phyloP scores from a whole-genome alignment of 2,329 filamentous ascomycete genomes.

The Diaporthe longicolla region DNA sequence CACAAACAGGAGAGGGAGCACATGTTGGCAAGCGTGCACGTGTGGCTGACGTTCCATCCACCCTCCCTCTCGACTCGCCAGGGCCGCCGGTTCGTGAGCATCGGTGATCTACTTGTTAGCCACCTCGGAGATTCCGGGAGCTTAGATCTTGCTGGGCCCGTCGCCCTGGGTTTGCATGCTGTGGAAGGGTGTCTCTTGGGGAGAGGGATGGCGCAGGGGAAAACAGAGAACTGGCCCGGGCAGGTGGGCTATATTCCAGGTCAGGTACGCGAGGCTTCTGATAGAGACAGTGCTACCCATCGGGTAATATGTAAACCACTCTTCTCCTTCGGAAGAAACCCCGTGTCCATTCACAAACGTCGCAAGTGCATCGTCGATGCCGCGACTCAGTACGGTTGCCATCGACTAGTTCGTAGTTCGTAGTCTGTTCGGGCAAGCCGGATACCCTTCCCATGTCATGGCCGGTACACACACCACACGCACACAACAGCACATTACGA shows the following conservation, averaged over 20 bases:
- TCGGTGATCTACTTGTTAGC: conserved; percentile 1
- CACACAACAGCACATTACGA: neutral
- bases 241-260: neutral
- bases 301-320: neutral
- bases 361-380: conserved; percentile 13
- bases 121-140: conserved; percentile 12
- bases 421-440: conserved; percentile 15
- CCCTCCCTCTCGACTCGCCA: conserved; percentile 26
- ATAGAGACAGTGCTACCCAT: neutral
- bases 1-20: neutral
- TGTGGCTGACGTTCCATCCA: conserved; percentile 27
- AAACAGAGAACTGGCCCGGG: neutral
- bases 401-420: conserved; percentile 24
- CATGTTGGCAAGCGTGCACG: neutral
- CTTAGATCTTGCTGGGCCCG: conserved; percentile 22
- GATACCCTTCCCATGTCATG: conserved; percentile 7
- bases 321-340: neutral
- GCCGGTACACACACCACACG: neutral
- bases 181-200: neutral
- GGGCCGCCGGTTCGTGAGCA: conserved; percentile 14
- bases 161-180: neutral
- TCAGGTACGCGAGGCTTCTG: neutral
- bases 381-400: conserved; percentile 21
- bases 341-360: neutral
- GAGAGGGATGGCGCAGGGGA: too few relatives aligned